Evolutionary conservation across 208 protist species (phyloP).

Genomic region (Leishmania guyanensis): DNA sequence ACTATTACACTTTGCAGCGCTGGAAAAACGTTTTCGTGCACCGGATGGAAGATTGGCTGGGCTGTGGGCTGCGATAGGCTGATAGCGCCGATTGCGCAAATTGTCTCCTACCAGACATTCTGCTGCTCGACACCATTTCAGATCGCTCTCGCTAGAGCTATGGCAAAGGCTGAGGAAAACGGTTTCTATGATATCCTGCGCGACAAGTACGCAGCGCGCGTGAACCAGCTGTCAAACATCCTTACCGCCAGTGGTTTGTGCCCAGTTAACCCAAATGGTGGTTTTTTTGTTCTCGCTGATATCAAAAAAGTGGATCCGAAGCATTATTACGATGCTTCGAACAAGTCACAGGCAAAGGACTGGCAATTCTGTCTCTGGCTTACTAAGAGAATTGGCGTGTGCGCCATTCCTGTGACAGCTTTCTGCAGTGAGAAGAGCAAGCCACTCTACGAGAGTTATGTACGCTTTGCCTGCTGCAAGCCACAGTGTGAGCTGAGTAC

Average conservation of each 20-base stretch:
- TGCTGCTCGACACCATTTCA: slow-evolving; percentile 87
- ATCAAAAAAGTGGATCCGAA: slow-evolving; percentile 68
- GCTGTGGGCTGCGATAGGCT: slow-evolving; percentile 54
- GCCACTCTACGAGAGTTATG: slow-evolving; percentile 66
- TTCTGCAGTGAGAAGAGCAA: slow-evolving; percentile 70
- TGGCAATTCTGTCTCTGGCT: slow-evolving; percentile 92
- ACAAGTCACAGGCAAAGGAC: slow-evolving; percentile 60
- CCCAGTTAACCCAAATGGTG: slow-evolving; percentile 57
- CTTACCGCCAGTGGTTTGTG: slow-evolving; percentile 47
- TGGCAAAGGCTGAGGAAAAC: slow-evolving; percentile 53
- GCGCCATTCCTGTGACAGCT: slow-evolving; percentile 81
- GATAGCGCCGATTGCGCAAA: slow-evolving; percentile 40
- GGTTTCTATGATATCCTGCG: slow-evolving; percentile 62
- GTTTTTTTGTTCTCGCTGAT: slow-evolving; percentile 91
- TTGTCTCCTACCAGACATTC: slow-evolving; percentile 87
- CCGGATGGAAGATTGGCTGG: slow-evolving; percentile 94
- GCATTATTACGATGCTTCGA: slow-evolving; percentile 63
- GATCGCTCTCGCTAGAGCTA: slow-evolving; percentile 71
- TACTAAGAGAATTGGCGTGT: slow-evolving; percentile 81
- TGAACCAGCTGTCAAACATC: slow-evolving; percentile 42
- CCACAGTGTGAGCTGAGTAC: slow-evolving; percentile 54
- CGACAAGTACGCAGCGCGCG: slow-evolving; percentile 47
- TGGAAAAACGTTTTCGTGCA: slow-evolving; percentile 94
- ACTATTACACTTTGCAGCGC: slow-evolving; percentile 90
- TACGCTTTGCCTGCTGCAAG: slow-evolving; percentile 92